Percentiles rank a stretch among this genome's conserved stretches.
These are phyloP conservation scores for Aureobasidium sp. DNA, from an alignment of 2,329 filamentous ascomycete species.

Conservation along the genomic window DNA sequence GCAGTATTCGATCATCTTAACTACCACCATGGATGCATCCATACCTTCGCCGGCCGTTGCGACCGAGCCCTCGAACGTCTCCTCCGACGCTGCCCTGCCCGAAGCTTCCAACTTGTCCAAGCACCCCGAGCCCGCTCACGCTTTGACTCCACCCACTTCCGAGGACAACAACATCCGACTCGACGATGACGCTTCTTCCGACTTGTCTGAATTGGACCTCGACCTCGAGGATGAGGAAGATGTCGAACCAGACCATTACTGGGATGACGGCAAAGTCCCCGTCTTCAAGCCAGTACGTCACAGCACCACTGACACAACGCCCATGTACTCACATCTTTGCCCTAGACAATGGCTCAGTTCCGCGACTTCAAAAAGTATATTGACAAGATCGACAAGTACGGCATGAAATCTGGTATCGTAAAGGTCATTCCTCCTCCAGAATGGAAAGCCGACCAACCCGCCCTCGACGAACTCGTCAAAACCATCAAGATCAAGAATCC, in stretches of 20 bases:
- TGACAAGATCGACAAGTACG: constrained; percentile 82
- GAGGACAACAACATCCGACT: constrained; percentile 43
- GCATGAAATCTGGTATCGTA: constrained; percentile 95
- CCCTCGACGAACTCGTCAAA: constrained; percentile 79
- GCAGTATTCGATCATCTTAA: not conserved
- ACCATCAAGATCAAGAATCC: constrained; percentile 90
- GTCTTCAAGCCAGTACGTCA: constrained; percentile 77
- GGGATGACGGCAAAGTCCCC: constrained; percentile 72
- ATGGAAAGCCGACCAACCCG: constrained; percentile 72
- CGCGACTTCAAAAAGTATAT: constrained; percentile 89
- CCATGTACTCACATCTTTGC: constrained; percentile 15
- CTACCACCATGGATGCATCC: not conserved
- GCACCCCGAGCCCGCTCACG: constrained; percentile 24
- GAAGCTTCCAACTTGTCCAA: constrained; percentile 11
- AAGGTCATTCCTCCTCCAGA: constrained; percentile 91
- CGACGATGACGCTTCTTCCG: constrained; percentile 37
- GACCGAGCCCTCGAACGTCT: constrained; percentile 2
- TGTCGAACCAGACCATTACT: constrained; percentile 79
- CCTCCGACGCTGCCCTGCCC: constrained; percentile 11
- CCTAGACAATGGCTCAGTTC: constrained; percentile 81
- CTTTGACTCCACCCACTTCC: constrained; percentile 46
- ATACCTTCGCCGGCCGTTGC: not conserved
- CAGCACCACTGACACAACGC: not conserved
- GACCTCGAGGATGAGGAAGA: constrained; percentile 66
- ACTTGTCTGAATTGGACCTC: constrained; percentile 44